These are phyloP conservation scores for Umbelopsis sp. DNA, from an alignment of 192 early-diverging fungal species.

Conservation along the genomic window DNA sequence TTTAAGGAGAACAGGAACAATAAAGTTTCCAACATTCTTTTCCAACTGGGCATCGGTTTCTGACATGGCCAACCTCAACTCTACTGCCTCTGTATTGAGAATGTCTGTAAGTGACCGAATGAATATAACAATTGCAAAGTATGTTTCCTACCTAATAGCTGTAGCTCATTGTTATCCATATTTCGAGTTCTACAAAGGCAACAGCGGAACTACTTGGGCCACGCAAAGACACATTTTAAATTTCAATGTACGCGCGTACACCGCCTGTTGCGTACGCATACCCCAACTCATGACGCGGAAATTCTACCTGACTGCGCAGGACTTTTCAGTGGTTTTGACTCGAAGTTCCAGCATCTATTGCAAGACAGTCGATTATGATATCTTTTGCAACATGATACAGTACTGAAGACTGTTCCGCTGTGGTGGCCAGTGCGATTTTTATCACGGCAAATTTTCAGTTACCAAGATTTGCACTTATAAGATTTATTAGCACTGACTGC, in stretches of 20 bases:
- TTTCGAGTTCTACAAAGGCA: neutral
- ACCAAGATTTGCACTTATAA: too few relatives aligned
- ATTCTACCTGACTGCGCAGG: neutral
- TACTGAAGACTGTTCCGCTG: too few relatives aligned
- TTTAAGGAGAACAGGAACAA: constrained; percentile 72
- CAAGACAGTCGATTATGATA: too few relatives aligned
- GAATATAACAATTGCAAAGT: neutral
- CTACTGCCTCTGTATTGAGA: constrained; percentile 66
- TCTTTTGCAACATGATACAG: too few relatives aligned
- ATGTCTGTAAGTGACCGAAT: neutral
- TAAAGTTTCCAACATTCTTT: constrained; percentile 60
- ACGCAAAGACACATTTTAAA: neutral
- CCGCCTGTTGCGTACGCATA: neutral
- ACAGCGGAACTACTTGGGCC: neutral
- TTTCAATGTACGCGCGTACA: constrained; percentile 13
- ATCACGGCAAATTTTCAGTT: too few relatives aligned
- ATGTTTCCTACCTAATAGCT: constrained; percentile 32
- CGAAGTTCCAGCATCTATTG: too few relatives aligned
- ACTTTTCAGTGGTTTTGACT: too few relatives aligned
- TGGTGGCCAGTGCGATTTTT: too few relatives aligned
- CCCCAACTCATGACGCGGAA: neutral
- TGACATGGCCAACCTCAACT: constrained; percentile 73
- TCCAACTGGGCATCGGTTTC: constrained; percentile 69
- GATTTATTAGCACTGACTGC: too few relatives aligned
- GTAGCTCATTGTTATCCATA: constrained; percentile 32